Evolutionary conservation across 2,329 filamentous ascomycete species (phyloP).

Genomic region (Drechslerella dactyloides): DNA sequence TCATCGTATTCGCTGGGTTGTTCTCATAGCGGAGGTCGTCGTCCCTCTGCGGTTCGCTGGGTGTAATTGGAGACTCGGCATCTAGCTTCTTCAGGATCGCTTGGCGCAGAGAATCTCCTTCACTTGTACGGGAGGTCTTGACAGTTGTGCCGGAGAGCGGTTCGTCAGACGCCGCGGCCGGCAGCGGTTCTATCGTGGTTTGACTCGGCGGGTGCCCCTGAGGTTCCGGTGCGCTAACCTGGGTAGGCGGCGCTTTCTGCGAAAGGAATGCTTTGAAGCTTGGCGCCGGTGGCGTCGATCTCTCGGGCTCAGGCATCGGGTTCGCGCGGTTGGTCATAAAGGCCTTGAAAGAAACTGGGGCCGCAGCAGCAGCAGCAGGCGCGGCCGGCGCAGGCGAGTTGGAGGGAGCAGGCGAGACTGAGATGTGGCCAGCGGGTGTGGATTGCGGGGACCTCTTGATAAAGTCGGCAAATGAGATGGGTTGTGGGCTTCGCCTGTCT

Average conservation of each 20-base stretch:
- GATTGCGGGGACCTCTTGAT: constrained; percentile 41
- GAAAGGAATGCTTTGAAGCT: constrained; percentile 45
- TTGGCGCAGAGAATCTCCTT: constrained; percentile 38
- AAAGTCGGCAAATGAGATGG: constrained; percentile 40
- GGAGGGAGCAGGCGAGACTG: constrained; percentile 22
- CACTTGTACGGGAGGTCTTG: constrained; percentile 13
- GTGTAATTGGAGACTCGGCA: constrained; percentile 39
- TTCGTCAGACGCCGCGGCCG: constrained; percentile 1
- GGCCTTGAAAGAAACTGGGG: constrained; percentile 36
- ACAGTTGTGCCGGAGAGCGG: constrained; percentile 17
- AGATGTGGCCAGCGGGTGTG: constrained; percentile 24
- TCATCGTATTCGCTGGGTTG: not conserved
- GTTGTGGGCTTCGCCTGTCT: constrained; percentile 36
- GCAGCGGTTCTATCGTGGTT: constrained; percentile 13
- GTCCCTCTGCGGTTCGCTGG: constrained; percentile 21
- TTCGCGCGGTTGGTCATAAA: constrained; percentile 39
- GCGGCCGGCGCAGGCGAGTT: constrained; percentile 8
- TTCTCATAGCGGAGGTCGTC: constrained; percentile 29
- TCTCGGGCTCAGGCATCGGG: constrained; percentile 25
- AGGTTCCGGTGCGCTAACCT: not conserved
- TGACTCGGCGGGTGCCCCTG: not conserved
- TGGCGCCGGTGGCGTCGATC: constrained; percentile 27
- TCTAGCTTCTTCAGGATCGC: constrained; percentile 38
- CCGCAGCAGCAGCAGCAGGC: constrained; percentile 4
- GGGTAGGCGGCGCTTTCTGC: constrained; percentile 30